Evolutionary conservation across 2,329 filamentous ascomycete genomes (phyloP), one percentile per base, ranked within the genome.

Genomic region (Fusarium tanahbumbuense): DNA sequence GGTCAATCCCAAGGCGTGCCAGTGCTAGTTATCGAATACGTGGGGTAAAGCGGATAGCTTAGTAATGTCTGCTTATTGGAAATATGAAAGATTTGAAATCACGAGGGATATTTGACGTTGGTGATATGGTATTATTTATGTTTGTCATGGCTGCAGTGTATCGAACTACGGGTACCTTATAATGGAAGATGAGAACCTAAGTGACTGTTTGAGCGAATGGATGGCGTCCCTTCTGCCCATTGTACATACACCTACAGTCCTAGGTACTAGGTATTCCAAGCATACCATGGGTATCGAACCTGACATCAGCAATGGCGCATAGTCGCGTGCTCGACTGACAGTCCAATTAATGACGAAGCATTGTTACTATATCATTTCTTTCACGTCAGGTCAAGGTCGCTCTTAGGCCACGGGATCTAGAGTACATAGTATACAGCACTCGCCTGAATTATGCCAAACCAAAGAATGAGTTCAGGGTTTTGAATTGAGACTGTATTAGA

Each of bases 1-100:
- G 67, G 68, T 73, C 71, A 67, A 73, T 74, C 68, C 57, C 64
- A 66, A 60, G 56, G 58, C 40, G 64, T 50, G 40, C 56, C 53
- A 37, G 22, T 42, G 23, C 23, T 53, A 23, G 55, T 60, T 25
- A 18, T 67, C n/a, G 49, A 61, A 61, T 61, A 25, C 63, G 63
- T 61, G 63, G 63, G 63, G 63, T 66, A 66, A 28, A 55, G 37
- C 41, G 53, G 55, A 67, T 66, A 61, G 63, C 55, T 66, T 66
- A 66, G 63, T 67, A 66, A 66, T 67, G 52, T 50, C 5, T 55
- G 22, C 34, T 54, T 41, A 15, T 32, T 60, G 32, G 22, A 55
- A 41, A 28, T 32, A 25, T 23, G 23, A n/a, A 25, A n/a, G n/a
- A 52, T 56, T 47, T 52, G 47, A 28, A 52, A 64, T 58, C 45